phyloP scores from a whole-genome alignment of 2,329 filamentous ascomycete species.

The Nigrospora sphaerica region DNA sequence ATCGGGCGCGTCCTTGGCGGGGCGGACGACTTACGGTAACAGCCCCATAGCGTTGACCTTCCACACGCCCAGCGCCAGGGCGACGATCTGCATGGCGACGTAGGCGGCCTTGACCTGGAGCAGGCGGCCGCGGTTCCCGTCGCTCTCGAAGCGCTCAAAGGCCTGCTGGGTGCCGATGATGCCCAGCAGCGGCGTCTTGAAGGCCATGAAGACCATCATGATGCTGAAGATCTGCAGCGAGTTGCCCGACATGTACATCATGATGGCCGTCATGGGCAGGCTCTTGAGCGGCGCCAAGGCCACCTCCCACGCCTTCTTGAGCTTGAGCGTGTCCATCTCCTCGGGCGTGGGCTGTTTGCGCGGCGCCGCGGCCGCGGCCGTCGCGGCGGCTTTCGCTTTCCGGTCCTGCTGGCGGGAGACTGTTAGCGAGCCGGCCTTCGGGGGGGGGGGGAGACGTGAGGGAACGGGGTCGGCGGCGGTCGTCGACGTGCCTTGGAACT shows the following conservation, averaged over 20 bases:
- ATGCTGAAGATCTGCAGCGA: constrained; percentile 98
- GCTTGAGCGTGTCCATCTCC: constrained; percentile 90
- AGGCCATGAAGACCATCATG: constrained; percentile 99
- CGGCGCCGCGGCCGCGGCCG: constrained; percentile 34
- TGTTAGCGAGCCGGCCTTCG: constrained; percentile 1
- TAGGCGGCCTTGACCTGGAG: constrained; percentile 83
- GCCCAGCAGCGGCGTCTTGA: constrained; percentile 90
- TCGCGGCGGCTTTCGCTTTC: constrained; percentile 35
- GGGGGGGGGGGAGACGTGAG: not conserved
- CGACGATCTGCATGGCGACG: constrained; percentile 76
- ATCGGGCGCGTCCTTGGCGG: not conserved
- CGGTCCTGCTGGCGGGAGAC: constrained; percentile 33
- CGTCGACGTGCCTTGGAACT: constrained; percentile 47
- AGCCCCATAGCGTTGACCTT: constrained; percentile 96
- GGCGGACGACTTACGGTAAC: constrained; percentile 60
- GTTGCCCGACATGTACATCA: constrained; percentile 99
- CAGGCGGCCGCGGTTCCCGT: constrained; percentile 65
- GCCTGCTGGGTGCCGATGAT: constrained; percentile 75
- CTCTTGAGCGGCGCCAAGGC: constrained; percentile 89
- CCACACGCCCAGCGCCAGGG: constrained; percentile 83
- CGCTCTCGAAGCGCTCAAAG: constrained; percentile 87
- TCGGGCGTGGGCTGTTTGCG: constrained; percentile 66
- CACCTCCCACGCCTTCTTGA: constrained; percentile 99
- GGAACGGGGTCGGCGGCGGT: not conserved
- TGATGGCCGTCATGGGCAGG: constrained; percentile 95